Evolutionary conservation across 768 basidiomycete genomes (phyloP).

Genomic region (Russula sp.): DNA sequence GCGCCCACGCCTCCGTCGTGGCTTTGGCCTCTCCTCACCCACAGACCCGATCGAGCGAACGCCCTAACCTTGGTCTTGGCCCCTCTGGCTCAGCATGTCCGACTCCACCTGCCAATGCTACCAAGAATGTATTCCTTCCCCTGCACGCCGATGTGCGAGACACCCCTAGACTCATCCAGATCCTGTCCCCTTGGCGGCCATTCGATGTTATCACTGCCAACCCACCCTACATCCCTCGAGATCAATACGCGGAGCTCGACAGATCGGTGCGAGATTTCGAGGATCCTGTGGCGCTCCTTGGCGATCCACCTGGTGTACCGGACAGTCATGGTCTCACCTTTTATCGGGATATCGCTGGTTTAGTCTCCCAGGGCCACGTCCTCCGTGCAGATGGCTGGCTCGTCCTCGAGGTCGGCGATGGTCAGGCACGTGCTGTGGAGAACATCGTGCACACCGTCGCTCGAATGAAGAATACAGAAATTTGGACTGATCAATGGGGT

Average conservation of each 20-base stretch:
- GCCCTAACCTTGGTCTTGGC: neutral
- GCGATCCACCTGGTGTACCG: slow-evolving; percentile 46
- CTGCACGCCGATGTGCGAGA: slow-evolving; percentile 42
- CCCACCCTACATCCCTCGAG: slow-evolving; percentile 76
- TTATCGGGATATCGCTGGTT: slow-evolving; percentile 50
- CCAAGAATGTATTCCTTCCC: slow-evolving; percentile 26
- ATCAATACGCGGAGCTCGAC: slow-evolving; percentile 40
- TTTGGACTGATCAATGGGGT: slow-evolving; percentile 81
- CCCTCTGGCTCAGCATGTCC: neutral
- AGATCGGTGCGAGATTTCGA: slow-evolving; percentile 72
- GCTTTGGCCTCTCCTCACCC: neutral
- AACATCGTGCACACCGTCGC: slow-evolving; percentile 48
- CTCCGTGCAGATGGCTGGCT: slow-evolving; percentile 50
- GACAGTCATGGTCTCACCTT: slow-evolving; percentile 50
- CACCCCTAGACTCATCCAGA: slow-evolving; percentile 20
- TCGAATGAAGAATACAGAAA: slow-evolving; percentile 44
- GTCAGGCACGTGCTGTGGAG: slow-evolving; percentile 61
- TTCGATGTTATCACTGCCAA: slow-evolving; percentile 82
- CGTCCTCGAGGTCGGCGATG: slow-evolving; percentile 74
- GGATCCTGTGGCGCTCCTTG: slow-evolving; percentile 74
- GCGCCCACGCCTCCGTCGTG: slow-evolving; percentile 22
- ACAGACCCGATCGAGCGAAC: neutral
- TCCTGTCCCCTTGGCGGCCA: slow-evolving; percentile 32
- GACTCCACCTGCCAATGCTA: neutral
- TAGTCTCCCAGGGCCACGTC: slow-evolving; percentile 49